Evolutionary conservation across 352 stramenopile genomes (phyloP), one percentile per base, ranked within the genome.

Genomic region (Peronospora farinosa): DNA sequence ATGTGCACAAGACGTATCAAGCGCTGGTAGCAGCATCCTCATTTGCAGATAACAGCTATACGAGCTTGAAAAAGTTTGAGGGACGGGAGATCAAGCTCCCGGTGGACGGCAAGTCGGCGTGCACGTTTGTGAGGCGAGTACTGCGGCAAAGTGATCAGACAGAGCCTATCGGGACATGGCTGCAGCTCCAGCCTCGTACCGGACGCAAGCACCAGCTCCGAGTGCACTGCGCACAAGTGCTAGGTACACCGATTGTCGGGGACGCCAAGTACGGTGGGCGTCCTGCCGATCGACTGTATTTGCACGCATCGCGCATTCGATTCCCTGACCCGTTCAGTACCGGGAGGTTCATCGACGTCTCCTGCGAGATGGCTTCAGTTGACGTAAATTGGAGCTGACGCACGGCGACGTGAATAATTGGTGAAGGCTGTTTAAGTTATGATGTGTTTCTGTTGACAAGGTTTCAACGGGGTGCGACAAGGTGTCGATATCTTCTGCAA

Each of bases 131-230:
- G 15, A 51, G 67, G 16, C 55, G 40, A 25, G 64, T 69, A 0
- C 6, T 44, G 15, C 45, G 40, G 0, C 36, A 49, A 4, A 50
- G 33, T 1, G 4, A 52, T n/a, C 33, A 11, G 2, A 48, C 32
- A 16, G 56, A 57, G 13, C 43, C 38, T 23, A 38, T 0, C 25
- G 56, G 44, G 11, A 50, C 17, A 12, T 86, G 67, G 73, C 60
- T 89, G 16, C 63, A 86, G 40, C 65, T 89, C 39, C 63, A 60
- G 28, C 75, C 72, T 9, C 42, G 62, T 3, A 86, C 78, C 0
- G 75, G 75, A n/a, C 69, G 78, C 19, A 89, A 87, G 44, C 78
- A 84, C 25, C 78, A 86, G 51, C 54, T 87, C 4, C 78, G 78
- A 0, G 54, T 85, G 30, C 78, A 89, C 44, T 87, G 74, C 13